Evolutionary conservation across 768 basidiomycete genomes (phyloP).

Genomic region (Boletales sp.): DNA sequence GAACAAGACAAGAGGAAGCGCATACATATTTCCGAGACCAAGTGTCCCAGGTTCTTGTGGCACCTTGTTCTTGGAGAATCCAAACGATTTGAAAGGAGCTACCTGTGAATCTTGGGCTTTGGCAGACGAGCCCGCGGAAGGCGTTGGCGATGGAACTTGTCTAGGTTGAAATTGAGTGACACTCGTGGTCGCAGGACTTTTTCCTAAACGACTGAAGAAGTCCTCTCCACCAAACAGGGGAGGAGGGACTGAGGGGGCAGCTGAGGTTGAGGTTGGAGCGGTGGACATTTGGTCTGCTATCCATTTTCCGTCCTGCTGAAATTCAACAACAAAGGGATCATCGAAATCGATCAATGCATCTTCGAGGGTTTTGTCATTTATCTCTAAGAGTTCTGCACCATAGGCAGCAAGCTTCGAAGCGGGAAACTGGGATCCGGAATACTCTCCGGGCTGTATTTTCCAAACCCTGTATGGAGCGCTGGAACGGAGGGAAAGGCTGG

Average conservation of each 20-base stretch:
- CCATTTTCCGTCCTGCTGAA: conserved; percentile 59
- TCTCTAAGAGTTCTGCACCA: conserved; percentile 40
- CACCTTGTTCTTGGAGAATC: conserved; percentile 36
- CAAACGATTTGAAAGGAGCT: conserved; percentile 30
- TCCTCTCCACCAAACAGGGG: conserved; percentile 55
- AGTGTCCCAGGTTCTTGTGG: conserved; percentile 68
- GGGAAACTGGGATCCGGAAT: conserved; percentile 28
- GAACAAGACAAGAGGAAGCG: conserved; percentile 8
- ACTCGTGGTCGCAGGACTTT: conserved; percentile 18
- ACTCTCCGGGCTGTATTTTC: conserved; percentile 46
- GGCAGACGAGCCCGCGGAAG: conserved; percentile 17
- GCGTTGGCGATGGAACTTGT: conserved; percentile 20
- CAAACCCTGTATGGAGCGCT: conserved; percentile 56
- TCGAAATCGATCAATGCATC: conserved; percentile 56
- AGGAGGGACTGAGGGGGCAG: conserved; percentile 29
- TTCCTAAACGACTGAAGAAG: conserved; percentile 51
- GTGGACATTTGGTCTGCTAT: conserved; percentile 37
- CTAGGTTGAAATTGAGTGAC: conserved; percentile 23
- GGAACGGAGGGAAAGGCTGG: conserved; percentile 31
- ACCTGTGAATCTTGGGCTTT: conserved; percentile 26
- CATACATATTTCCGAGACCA: conserved; percentile 85
- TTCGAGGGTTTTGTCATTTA: conserved; percentile 48
- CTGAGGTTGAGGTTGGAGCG: neutral
- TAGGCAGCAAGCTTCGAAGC: conserved; percentile 21
- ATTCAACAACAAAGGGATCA: conserved; percentile 78